Evolutionary conservation across 352 stramenopile species (phyloP).

Genomic region (Phytophthora hibernalis): DNA sequence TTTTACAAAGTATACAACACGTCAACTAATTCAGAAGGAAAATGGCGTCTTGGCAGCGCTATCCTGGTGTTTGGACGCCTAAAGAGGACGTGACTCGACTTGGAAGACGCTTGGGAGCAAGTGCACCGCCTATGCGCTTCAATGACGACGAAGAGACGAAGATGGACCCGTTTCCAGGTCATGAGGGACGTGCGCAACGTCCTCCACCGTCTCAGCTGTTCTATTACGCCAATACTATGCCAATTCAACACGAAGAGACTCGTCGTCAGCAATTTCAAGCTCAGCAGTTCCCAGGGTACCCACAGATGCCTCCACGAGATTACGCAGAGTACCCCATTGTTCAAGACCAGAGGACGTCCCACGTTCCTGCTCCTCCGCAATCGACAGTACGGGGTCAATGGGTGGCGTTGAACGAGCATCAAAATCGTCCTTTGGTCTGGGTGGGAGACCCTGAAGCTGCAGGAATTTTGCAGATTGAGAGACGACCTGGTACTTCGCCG

Average conservation of each 20-base stretch:
- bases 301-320: constrained; percentile 1
- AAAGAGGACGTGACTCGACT: constrained; percentile 8
- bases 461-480: not conserved
- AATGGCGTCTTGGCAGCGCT: constrained; percentile 34
- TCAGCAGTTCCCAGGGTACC: constrained; percentile 7
- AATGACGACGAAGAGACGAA: constrained; percentile 10
- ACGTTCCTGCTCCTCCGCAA: constrained; percentile 4
- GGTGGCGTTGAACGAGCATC: constrained; percentile 15
- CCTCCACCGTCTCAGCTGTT: not conserved
- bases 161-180: not conserved
- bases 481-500: not conserved
- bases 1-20: not conserved
- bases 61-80: constrained; percentile 13
- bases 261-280: not conserved
- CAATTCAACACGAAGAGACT: constrained; percentile 13
- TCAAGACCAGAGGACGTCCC: constrained; percentile 18
- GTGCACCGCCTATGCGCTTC: constrained; percentile 15
- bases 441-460: not conserved
- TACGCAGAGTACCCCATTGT: constrained; percentile 6
- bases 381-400: constrained; percentile 22
- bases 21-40: not conserved
- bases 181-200: constrained; percentile 16
- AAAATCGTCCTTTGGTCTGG: constrained; percentile 1
- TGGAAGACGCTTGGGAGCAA: constrained; percentile 3
- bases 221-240: not conserved